Evolutionary conservation across 257 asterid species (phyloP).

Genomic region (Ballota nigra): DNA sequence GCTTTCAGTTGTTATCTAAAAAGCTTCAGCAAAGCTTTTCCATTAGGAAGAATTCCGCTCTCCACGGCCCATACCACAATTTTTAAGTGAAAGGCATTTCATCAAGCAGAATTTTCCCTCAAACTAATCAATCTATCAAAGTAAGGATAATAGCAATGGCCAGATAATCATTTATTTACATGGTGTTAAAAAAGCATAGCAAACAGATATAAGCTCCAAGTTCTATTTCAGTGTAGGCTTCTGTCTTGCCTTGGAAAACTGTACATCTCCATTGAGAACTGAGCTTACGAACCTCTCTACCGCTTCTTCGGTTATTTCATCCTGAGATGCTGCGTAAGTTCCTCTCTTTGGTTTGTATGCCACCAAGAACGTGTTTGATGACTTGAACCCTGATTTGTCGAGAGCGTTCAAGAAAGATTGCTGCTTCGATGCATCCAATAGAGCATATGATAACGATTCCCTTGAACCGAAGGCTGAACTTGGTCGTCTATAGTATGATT

Average conservation of each 20-base stretch:
- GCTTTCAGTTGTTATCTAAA: neutral
- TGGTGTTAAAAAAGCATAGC: neutral
- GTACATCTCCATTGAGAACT: constrained; percentile 73
- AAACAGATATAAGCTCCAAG: neutral
- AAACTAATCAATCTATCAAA: constrained; percentile 4
- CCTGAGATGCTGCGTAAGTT: constrained; percentile 52
- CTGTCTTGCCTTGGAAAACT: constrained; percentile 56
- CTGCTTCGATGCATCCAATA: constrained; percentile 74
- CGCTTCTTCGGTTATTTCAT: constrained; percentile 55
- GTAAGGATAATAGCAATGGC: neutral
- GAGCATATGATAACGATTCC: constrained; percentile 65
- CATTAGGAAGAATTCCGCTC: neutral
- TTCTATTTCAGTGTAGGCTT: constrained; percentile 50
- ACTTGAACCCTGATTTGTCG: constrained; percentile 62
- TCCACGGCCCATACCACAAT: neutral
- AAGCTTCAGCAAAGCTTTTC: neutral
- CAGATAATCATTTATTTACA: constrained; percentile 12
- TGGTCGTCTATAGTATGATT: constrained; percentile 62
- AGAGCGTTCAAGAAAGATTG: constrained; percentile 64
- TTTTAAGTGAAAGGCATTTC: neutral
- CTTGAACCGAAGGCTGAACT: constrained; percentile 38
- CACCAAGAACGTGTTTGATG: constrained; percentile 53
- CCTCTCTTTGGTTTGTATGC: constrained; percentile 87
- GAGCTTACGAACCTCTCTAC: constrained; percentile 65
- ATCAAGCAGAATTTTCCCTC: constrained; percentile 8